phyloP scores from a whole-genome alignment of 495 filamentous ascomycete genomes.

The Aspergillus nanangensis region DNA sequence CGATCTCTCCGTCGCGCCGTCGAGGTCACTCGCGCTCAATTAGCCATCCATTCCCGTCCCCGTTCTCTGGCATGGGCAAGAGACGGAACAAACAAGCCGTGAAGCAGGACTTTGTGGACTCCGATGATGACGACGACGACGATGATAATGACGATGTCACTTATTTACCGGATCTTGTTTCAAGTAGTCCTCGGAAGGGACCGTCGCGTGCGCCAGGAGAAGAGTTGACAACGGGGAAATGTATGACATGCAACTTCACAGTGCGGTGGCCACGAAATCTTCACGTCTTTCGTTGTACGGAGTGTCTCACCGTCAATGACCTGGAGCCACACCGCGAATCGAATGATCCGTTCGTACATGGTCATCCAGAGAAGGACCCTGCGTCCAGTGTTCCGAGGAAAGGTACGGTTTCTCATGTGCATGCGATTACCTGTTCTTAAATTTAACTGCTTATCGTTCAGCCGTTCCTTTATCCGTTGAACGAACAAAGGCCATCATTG shows the following conservation, averaged over 20 bases:
- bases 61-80: conserved; percentile 51
- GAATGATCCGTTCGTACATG: conserved; percentile 13
- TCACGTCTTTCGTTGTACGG: conserved; percentile 74
- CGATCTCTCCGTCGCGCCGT: conserved; percentile 19
- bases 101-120: conserved; percentile 32
- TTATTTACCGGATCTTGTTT: conserved; percentile 20
- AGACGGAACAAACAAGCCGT: conserved; percentile 36
- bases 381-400: conserved; percentile 17
- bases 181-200: conserved; percentile 32
- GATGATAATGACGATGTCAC: conserved; percentile 37
- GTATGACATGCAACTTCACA: conserved; percentile 76
- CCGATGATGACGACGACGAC: conserved; percentile 38
- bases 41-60: conserved; percentile 70
- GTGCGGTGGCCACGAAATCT: conserved; percentile 80
- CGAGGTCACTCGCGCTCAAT: conserved; percentile 62
- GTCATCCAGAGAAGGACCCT: conserved; percentile 9
- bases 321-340: conserved; percentile 46
- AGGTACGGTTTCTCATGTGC: conserved; percentile 16
- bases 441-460: conserved; percentile 15
- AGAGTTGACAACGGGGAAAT: conserved; percentile 62
- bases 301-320: conserved; percentile 86
- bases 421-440: too few relatives aligned
- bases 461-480: conserved; percentile 40
- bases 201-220: conserved; percentile 20
- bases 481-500: conserved; percentile 46